Conservation (phyloP, 306 rosid genomes). For the Oemleria cerasiformis region DNA sequence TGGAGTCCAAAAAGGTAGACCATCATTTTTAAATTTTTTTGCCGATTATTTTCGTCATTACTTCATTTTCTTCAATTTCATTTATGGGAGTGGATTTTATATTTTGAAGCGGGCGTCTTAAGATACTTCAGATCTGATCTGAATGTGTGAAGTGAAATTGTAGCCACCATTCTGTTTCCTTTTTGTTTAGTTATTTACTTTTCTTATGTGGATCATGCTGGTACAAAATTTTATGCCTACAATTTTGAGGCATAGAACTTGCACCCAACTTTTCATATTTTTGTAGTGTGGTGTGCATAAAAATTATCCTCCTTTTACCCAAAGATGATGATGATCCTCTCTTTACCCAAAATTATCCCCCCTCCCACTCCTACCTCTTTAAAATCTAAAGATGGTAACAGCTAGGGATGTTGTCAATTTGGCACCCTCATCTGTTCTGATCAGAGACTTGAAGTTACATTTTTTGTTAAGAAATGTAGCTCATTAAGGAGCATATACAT, state of each 20-base stretch:
- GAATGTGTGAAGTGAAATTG: not conserved
- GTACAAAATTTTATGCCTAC: not conserved
- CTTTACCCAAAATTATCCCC: too few species aligned
- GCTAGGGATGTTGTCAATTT: not conserved
- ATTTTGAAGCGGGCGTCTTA: not conserved
- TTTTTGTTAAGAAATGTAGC: not conserved
- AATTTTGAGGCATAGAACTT: not conserved
- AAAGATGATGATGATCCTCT: too few species aligned
- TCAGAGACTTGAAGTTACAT: not conserved
- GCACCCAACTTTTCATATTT: not conserved
- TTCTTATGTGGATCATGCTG: not conserved
- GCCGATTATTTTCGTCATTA: not conserved
- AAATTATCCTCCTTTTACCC: too few species aligned
- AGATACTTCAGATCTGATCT: not conserved
- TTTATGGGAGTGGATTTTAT: conserved; percentile 15
- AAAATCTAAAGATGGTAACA: not conserved
- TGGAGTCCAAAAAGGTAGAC: conserved; percentile 79
- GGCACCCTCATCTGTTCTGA: not conserved
- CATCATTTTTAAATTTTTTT: not conserved
- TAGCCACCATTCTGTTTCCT: not conserved
- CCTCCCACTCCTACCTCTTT: not conserved
- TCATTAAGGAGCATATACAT: not conserved
- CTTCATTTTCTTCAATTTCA: conserved; percentile 18
- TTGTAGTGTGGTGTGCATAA: not conserved
- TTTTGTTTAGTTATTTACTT: not conserved